Evolutionary conservation across 2,329 filamentous ascomycete genomes (phyloP).

Genomic region (Kalaharituber pfeilii): DNA sequence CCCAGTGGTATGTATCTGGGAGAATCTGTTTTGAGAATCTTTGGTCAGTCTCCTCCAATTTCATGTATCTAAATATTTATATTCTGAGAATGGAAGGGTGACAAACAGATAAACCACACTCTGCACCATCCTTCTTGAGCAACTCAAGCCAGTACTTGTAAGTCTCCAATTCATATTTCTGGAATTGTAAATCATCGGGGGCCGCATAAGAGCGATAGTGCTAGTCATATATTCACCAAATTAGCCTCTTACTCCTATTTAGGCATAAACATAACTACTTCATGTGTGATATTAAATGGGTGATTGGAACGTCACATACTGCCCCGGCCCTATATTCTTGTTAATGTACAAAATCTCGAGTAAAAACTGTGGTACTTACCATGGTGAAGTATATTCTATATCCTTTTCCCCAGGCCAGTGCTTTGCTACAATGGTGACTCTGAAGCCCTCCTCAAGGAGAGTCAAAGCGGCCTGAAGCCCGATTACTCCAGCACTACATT

Average conservation of each 20-base stretch:
- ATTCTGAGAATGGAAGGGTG: neutral
- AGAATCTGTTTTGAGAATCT: constrained; percentile 6
- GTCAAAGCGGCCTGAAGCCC: constrained; percentile 31
- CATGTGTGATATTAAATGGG: no score
- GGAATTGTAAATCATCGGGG: constrained; percentile 24
- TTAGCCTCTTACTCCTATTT: neutral
- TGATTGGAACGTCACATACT: constrained; percentile 7
- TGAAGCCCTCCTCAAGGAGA: constrained; percentile 29
- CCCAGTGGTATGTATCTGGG: constrained; percentile 9
- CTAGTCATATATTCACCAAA: constrained; percentile 1
- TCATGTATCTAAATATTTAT: no score
- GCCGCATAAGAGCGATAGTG: constrained; percentile 31
- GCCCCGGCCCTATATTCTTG: constrained; percentile 10
- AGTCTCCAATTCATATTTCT: constrained; percentile 29
- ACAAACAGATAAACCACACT: neutral
- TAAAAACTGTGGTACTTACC: constrained; percentile 23
- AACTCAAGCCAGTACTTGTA: constrained; percentile 27
- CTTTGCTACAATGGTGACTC: constrained; percentile 30
- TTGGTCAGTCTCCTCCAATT: no score
- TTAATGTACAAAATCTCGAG: neutral
- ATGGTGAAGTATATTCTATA: constrained; percentile 31
- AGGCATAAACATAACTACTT: no score
- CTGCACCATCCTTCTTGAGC: neutral
- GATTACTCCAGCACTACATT: constrained; percentile 28
- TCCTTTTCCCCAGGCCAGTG: constrained; percentile 30